A percentile compares a stretch with the other conserved stretches of the same genome.
phyloP scores from a whole-genome alignment of 2,329 filamentous ascomycete genomes.

The Cadophora malorum region DNA sequence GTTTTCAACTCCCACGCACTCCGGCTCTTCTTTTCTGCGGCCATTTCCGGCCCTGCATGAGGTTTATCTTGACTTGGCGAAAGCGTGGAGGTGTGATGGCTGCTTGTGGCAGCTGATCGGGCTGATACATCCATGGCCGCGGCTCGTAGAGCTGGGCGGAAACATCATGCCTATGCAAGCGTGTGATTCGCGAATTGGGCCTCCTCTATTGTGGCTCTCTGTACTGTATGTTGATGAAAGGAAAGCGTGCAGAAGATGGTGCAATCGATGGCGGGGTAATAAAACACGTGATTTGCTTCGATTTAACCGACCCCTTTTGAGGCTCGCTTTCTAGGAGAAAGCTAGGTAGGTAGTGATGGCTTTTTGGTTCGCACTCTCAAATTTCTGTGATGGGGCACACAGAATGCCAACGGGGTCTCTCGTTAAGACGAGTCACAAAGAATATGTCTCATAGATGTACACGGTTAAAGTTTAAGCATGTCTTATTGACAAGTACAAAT shows the following conservation, averaged over 20 bases:
- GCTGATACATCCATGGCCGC: neutral
- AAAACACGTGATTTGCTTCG: neutral
- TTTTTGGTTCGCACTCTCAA: too few species aligned
- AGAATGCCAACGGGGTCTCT: too few species aligned
- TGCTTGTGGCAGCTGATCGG: neutral
- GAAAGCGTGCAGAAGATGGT: neutral
- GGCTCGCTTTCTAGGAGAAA: neutral
- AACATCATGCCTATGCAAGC: neutral
- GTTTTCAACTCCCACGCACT: neutral
- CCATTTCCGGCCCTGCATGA: neutral
- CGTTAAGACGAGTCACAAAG: too few species aligned
- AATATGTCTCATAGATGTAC: too few species aligned
- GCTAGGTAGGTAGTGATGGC: neutral
- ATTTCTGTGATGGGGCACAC: too few species aligned
- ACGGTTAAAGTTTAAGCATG: too few species aligned
- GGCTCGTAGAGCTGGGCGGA: neutral
- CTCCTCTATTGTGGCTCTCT: neutral
- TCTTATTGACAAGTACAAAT: too few species aligned
- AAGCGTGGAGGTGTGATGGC: neutral
- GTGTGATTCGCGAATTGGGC: neutral
- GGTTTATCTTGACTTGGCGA: neutral
- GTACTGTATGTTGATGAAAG: neutral
- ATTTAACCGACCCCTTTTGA: neutral
- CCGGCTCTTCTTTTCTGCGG: neutral
- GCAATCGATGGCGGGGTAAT: neutral